phyloP scores from a whole-genome alignment of 768 basidiomycete species.

The Cyclocybe aegerita region DNA sequence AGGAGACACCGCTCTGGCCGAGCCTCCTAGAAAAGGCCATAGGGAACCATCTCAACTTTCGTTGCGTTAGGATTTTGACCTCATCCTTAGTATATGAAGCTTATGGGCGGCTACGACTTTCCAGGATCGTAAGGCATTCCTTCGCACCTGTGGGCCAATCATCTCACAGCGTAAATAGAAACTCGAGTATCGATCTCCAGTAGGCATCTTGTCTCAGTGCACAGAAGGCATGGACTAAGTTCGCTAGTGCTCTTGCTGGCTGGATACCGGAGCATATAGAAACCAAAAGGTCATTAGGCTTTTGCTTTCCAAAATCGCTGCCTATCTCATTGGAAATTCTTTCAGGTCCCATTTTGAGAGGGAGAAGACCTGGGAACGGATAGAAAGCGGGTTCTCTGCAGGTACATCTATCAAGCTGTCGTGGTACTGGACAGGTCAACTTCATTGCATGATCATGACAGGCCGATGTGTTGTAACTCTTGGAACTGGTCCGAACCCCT shows the following conservation, averaged over 20 bases:
- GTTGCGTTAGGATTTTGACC: constrained; percentile 1
- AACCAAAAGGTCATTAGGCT: constrained; percentile 50
- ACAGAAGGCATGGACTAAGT: not conserved
- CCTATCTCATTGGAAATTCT: not conserved
- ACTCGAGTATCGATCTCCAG: constrained; percentile 83
- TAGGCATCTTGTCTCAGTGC: constrained; percentile 30
- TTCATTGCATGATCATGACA: constrained; percentile 20
- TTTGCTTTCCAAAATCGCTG: not conserved
- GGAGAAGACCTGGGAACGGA: constrained; percentile 77
- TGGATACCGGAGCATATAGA: constrained; percentile 91
- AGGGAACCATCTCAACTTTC: constrained; percentile 17
- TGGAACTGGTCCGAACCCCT: constrained; percentile 61
- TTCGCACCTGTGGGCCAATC: not conserved
- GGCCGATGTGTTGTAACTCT: constrained; percentile 78
- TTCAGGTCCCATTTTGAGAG: constrained; percentile 67
- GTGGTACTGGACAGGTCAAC: not conserved
- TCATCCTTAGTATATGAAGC: constrained; percentile 72
- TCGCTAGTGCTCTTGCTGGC: constrained; percentile 61
- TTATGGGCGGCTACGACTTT: constrained; percentile 89
- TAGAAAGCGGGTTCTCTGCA: constrained; percentile 52
- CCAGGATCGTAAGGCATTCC: constrained; percentile 72
- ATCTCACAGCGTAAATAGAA: constrained; percentile 53
- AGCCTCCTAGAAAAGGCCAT: constrained; percentile 83
- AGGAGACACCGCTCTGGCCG: constrained; percentile 56
- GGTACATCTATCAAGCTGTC: constrained; percentile 37